Percentiles rank a stretch among this genome's conserved stretches.
Conservation (phyloP, 108 stramenopile genomes). For the Cyclotella cryptica region DNA sequence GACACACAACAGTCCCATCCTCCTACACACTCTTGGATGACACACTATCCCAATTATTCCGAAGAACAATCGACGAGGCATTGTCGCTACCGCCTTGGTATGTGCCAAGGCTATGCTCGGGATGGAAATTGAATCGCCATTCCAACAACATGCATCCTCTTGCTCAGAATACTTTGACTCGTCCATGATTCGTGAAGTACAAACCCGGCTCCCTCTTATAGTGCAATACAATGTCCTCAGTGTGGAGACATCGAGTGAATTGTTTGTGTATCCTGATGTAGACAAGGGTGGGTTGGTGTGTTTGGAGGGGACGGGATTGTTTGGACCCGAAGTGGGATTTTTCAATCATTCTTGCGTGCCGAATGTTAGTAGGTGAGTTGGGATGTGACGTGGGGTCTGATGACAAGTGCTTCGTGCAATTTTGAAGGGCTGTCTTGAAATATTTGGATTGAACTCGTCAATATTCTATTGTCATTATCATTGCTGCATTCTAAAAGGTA, state of each 20-base stretch:
- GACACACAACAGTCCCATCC: conserved; percentile 61
- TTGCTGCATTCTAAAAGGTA: conserved; percentile 39
- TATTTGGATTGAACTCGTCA: neutral
- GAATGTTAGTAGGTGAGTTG: conserved; percentile 50
- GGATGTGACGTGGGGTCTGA: neutral
- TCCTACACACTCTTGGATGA: conserved; percentile 58
- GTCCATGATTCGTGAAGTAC: conserved; percentile 30
- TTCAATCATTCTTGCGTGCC: conserved; percentile 62
- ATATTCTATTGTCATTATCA: neutral
- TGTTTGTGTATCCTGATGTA: too few relatives aligned
- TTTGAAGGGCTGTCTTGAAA: too few relatives aligned
- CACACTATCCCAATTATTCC: conserved; percentile 59
- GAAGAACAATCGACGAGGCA: too few relatives aligned
- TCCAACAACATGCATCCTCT: neutral
- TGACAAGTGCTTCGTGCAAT: too few relatives aligned
- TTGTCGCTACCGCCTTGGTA: too few relatives aligned
- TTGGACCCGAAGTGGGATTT: too few relatives aligned
- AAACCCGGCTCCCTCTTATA: conserved; percentile 67
- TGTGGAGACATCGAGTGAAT: conserved; percentile 76
- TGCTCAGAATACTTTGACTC: neutral
- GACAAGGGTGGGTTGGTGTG: too few relatives aligned
- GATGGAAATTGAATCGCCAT: conserved; percentile 32
- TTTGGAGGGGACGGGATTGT: too few relatives aligned
- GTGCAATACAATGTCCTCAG: conserved; percentile 78
- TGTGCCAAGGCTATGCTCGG: conserved; percentile 21